Conservation (phyloP, 768 basidiomycete genomes). For the Asterophora lycoperdoides region DNA sequence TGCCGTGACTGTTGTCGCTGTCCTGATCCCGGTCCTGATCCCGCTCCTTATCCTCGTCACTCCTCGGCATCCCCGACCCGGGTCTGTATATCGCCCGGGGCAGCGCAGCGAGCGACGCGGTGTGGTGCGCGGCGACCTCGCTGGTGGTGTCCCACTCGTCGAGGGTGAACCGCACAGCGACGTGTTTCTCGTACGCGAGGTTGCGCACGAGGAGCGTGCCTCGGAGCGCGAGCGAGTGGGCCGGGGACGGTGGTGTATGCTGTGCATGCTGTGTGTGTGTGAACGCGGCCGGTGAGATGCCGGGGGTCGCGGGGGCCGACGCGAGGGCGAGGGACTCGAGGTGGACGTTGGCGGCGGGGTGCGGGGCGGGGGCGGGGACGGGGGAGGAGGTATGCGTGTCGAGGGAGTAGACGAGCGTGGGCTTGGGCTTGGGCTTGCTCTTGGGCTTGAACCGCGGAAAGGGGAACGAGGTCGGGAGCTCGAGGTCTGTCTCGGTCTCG, state of each 20-base stretch:
- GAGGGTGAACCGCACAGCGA: conserved; percentile 84
- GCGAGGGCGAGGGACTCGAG: conserved; percentile 25
- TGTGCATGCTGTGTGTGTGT: not conserved
- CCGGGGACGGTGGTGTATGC: conserved; percentile 8
- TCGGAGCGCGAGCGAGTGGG: conserved; percentile 37
- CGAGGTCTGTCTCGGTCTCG: conserved; percentile 45
- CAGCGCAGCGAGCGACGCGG: conserved; percentile 36
- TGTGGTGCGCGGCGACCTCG: conserved; percentile 64
- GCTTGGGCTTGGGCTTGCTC: not conserved
- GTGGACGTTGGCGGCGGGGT: conserved; percentile 27
- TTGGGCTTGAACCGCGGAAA: conserved; percentile 15
- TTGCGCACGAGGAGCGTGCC: conserved; percentile 86
- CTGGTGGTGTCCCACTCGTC: conserved; percentile 93
- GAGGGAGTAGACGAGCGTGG: conserved; percentile 17
- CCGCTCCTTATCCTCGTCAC: too few species aligned
- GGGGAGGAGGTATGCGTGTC: conserved; percentile 20
- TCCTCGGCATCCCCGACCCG: conserved; percentile 15
- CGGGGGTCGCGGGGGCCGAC: too few species aligned
- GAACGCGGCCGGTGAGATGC: too few species aligned
- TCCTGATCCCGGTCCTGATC: not conserved
- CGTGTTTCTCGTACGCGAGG: conserved; percentile 79
- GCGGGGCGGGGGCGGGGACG: conserved; percentile 22
- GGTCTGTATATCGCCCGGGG: conserved; percentile 18
- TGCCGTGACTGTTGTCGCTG: too few species aligned
- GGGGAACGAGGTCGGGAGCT: conserved; percentile 22